Base-by-base conservation (phyloP, 1,284 basidiomycete species). In the Fomitopsis schrenkii region DNA sequence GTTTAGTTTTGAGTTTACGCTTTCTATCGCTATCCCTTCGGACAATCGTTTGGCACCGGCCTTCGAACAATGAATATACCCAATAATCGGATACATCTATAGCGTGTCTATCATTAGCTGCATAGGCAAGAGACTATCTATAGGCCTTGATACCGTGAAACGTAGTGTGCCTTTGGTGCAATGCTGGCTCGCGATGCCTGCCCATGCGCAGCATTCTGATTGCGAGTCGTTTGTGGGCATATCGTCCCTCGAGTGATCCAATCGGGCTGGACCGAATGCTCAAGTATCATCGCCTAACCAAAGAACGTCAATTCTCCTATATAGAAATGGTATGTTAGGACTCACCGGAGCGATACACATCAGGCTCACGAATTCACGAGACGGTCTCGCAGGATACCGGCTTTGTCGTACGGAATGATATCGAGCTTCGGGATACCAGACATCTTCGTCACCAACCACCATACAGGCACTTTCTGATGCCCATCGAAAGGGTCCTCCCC, bases 401-500 rank as follows among this genome's bases (percentile, higher is more conserved):
- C 35, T 12, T 30, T 50, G 12, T 56, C 59, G 19, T 14, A 26
- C 22, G 54, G 44, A 1, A 60, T 36, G 36, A 36, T 12, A 9
- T 56, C 44, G 28, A 55, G 45, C 14, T 19, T 56, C 3, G 44
- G 12, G 28, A 22, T 8, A 4, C 52, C 52, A 30, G 58, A 56
- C 14, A 12, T 22, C 26, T 30, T 56, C n/a, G n/a, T 33, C 12
- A 62, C 41, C 7, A 35, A 53, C 61, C 61, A 62, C 61, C 61
- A 62, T 2, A 26, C 9, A n/a, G 56, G 60, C 14, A 36, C 53
- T n/a, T 36, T 41, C 17, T 44, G 41, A 2, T 19, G 8, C 26
- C 41, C 41, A 8, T 56, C 58, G 40, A 62, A 59, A 14, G 61
- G 53, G n/a, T 59, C 45, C n/a, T 59, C 53, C 3, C 57, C 52